Percentiles rank a stretch among this genome's conserved stretches.
phyloP scores from a whole-genome alignment of 768 basidiomycete genomes.

The Pisolithus albus region DNA sequence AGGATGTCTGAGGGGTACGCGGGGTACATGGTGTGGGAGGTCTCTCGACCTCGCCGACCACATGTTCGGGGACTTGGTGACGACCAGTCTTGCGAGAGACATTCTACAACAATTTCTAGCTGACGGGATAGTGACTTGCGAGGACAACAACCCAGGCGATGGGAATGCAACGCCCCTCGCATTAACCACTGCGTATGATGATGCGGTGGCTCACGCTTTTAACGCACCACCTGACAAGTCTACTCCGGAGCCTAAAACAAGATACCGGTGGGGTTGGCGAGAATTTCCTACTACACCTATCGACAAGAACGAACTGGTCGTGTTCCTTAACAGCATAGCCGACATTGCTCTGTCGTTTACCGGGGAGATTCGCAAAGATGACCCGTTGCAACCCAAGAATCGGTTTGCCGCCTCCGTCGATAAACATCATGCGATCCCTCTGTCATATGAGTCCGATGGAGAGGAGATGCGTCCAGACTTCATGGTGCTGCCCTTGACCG shows the following conservation, averaged over 20 bases:
- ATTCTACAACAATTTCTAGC: constrained; percentile 1
- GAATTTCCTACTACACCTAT: neutral
- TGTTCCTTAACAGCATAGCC: constrained; percentile 2
- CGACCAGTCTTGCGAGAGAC: constrained; percentile 1
- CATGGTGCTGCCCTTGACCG: neutral
- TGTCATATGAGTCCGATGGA: constrained; percentile 1
- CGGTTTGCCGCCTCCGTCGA: too few relatives aligned
- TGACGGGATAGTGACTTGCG: neutral
- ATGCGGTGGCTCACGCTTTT: neutral
- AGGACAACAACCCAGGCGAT: neutral
- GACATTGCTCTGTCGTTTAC: neutral
- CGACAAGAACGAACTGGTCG: constrained; percentile 2
- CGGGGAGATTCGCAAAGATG: neutral
- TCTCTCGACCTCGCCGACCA: constrained; percentile 12
- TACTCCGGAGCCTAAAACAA: neutral
- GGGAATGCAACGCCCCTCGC: neutral
- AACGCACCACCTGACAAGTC: neutral
- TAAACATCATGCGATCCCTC: neutral
- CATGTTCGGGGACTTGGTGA: constrained; percentile 6
- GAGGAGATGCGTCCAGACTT: constrained; percentile 5
- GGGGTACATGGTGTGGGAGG: neutral
- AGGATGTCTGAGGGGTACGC: neutral
- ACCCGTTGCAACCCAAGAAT: neutral
- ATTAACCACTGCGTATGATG: neutral
- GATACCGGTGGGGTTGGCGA: constrained; percentile 1